These are phyloP conservation scores for Magnaporthiopsis rhizophila DNA, from an alignment of 2,329 filamentous ascomycete species.

Conservation along the genomic window DNA sequence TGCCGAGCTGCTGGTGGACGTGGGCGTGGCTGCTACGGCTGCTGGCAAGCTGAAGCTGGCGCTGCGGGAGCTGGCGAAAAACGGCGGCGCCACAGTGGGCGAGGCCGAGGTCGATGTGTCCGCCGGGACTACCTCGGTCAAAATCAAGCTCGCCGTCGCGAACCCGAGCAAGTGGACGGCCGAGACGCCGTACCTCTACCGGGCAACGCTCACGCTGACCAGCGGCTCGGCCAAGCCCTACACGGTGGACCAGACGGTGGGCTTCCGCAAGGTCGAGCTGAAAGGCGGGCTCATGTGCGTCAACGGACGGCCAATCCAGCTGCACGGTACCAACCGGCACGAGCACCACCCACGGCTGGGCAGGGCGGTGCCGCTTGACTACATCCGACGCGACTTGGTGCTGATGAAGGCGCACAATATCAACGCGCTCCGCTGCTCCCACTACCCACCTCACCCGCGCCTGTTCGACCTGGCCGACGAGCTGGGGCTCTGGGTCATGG, in stretches of 20 bases:
- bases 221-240: conserved; percentile 20
- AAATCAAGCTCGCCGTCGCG: conserved; percentile 36
- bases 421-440: conserved; percentile 61
- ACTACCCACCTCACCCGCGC: conserved; percentile 55
- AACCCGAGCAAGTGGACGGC: conserved; percentile 62
- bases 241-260: conserved; percentile 44
- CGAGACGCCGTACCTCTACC: conserved; percentile 56
- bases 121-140: conserved; percentile 24
- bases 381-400: conserved; percentile 52
- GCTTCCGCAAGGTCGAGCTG: conserved; percentile 58
- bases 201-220: conserved; percentile 35
- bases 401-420: conserved; percentile 66
- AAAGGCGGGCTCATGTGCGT: conserved; percentile 52
- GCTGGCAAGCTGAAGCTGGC: conserved; percentile 31
- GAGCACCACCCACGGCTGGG: conserved; percentile 60
- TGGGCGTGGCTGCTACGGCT: conserved; percentile 31
- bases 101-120: conserved; percentile 19
- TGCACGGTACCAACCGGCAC: conserved; percentile 61
- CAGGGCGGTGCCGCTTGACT: conserved; percentile 54
- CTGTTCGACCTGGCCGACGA: conserved; percentile 55
- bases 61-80: conserved; percentile 29
- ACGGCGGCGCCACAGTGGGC: conserved; percentile 14
- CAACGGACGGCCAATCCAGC: conserved; percentile 52
- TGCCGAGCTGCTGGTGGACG: conserved; percentile 39
- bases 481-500: conserved; percentile 55